Evolutionary conservation across 176 grass and related monocot species (phyloP), one percentile per base, ranked within the genome.

Genomic region (Paspalum vaginatum): DNA sequence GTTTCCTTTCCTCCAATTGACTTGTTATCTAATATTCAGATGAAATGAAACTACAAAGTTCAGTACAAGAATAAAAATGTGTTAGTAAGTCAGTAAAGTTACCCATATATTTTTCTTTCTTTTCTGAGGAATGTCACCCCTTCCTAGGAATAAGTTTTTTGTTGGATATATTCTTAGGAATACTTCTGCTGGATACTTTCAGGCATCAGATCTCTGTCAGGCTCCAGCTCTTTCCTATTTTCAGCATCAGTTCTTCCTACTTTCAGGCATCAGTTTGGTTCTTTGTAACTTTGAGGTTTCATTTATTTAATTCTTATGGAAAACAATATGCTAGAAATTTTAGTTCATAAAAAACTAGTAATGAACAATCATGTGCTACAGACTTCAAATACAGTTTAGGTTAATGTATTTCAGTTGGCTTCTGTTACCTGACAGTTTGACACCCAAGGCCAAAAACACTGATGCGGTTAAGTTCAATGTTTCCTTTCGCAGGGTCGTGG

Each of bases 401-500:
- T 2, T 67, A 38, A 81, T 75, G 5, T 37, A 50, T 68, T 65
- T 80, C 41, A 66, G 46, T 72, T 56, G 18, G 15, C 14, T 27
- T 55, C 66, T 72, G 20, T 11, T 61, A 7, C 21, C 20, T 16
- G 61, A 51, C 21, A 11, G 9, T 7, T 61, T 5, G 25, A 9
- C n/a, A 12, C 9, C 10, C 50, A 21, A 6, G 11, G 11, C 5
- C 27, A 78, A 40, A 58, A 32, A 50, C 49, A 6, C 57, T 82
- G 51, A 63, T 81, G 18, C 38, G 22, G 44, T 32, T 65, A 27
- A 22, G 46, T 49, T 68, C 49, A 40, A 53, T 21, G 39, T 58
- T 81, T 39, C 9, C 22, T 20, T 56, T 83, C 13, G 49, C 80
- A 98, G 96, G 96, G 96, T 51, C 90, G 92, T 48, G 88, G 96